phyloP scores from a whole-genome alignment of 2,329 filamentous ascomycete species.

The Stromatinia cepivora region DNA sequence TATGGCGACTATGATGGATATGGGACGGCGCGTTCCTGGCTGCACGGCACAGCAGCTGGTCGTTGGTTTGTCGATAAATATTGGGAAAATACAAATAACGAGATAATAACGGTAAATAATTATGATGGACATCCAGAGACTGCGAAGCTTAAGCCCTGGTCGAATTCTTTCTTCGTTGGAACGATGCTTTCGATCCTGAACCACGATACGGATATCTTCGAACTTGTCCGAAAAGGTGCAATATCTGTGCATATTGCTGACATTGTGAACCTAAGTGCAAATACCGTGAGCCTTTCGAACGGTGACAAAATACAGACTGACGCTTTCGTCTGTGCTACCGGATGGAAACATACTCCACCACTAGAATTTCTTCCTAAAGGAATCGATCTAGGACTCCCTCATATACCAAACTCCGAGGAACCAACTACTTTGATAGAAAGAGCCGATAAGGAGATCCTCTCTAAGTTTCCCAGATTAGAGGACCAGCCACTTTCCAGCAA shows the following conservation, averaged over 20 bases:
- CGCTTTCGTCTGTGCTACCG: constrained; percentile 56
- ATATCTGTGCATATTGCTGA: constrained; percentile 56
- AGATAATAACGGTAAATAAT: constrained; percentile 53
- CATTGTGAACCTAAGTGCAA: constrained; percentile 48
- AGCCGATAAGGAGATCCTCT: constrained; percentile 56
- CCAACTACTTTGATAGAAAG: constrained; percentile 43
- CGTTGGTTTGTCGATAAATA: constrained; percentile 56
- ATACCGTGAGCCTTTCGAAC: constrained; percentile 53
- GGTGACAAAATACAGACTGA: constrained; percentile 51
- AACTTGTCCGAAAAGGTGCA: constrained; percentile 53
- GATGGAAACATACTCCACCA: constrained; percentile 56
- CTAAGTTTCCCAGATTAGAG: constrained; percentile 53
- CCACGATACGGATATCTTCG: constrained; percentile 58
- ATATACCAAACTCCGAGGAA: constrained; percentile 41
- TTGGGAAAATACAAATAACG: constrained; percentile 57
- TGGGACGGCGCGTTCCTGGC: constrained; percentile 52
- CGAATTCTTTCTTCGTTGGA: constrained; percentile 52
- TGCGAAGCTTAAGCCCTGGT: constrained; percentile 56
- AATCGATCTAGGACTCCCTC: constrained; percentile 52
- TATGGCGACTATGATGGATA: constrained; percentile 68
- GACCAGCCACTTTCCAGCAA: constrained; percentile 53
- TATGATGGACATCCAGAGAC: constrained; percentile 56
- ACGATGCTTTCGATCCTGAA: constrained; percentile 60
- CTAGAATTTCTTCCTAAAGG: constrained; percentile 55
- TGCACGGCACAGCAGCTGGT: constrained; percentile 59